Evolutionary conservation across 495 filamentous ascomycete species (phyloP), one percentile per base, ranked within the genome.

Genomic region (Penicillium pancosmium): DNA sequence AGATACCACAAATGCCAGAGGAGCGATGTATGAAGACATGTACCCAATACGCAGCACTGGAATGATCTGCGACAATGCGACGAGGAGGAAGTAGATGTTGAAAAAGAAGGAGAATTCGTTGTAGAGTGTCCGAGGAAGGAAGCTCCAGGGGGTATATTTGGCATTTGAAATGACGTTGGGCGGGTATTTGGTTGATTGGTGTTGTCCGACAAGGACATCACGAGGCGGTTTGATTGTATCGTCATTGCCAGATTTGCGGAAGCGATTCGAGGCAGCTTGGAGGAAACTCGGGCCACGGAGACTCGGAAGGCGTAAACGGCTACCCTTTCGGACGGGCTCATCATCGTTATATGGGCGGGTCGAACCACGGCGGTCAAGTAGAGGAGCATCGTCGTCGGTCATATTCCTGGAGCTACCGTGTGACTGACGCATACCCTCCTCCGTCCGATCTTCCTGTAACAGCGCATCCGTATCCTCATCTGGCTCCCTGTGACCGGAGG

Each of bases 61-160:
- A 56, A 99, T 90, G 40, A 90, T 87, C 74, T 99, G 95, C 13
- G 92, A 97, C 43, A 97, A 74, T 8, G 95, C 95, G 5, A 99
- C 95, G 6, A 98, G 82, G 8, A 99, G 82, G 72, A 98, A 99
- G 67, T 99, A 99, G 68, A 97, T 87, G 80, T 99, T 99, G 82
- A 98, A 97, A 75, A 99, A 99, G 77, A 98, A 98, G 47, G 92
- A 96, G 68, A 99, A 99, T 65, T 99, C 95, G 77, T 98, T 97
- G 71, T 96, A 99, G 12, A 98, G 79, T 0, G 95, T 98, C 23
- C 91, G 81, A 4, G 95, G 95, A 3, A 99, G 82, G 73, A 99
- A 99, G 58, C 88, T 94, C 81, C 91, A 91, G 1, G 91, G 85
- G n/a, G 93, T 97, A 68, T 97, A 99, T 83, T 97, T 97, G 43